Conservation (phyloP, 441 rosid genomes). For the Euphorbia celastroides region DNA sequence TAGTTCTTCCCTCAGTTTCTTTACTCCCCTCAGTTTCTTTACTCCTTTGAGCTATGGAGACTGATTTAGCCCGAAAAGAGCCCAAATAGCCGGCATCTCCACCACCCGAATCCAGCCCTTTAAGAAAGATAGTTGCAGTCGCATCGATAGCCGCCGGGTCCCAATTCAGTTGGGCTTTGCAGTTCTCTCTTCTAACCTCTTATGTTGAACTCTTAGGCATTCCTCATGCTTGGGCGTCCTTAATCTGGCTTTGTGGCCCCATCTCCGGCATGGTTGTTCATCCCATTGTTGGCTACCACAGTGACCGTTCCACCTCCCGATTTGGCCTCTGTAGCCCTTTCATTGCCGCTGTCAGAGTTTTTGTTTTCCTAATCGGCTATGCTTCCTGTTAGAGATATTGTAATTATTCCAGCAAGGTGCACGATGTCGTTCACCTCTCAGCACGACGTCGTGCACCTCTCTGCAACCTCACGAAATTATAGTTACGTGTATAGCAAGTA, state of each 20-base stretch:
- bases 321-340: slow-evolving; percentile 94
- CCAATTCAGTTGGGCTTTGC: slow-evolving; percentile 95
- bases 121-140: slow-evolving; percentile 47
- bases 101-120: slow-evolving; percentile 14
- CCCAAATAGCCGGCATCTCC: background rate
- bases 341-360: slow-evolving; percentile 54
- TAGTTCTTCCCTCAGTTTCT: too few relatives aligned
- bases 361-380: slow-evolving; percentile 78
- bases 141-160: slow-evolving; percentile 82
- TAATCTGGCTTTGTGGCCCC: slow-evolving; percentile 94
- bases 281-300: slow-evolving; percentile 85
- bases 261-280: slow-evolving; percentile 87
- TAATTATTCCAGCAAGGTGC: too few relatives aligned
- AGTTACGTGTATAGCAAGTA: too few relatives aligned
- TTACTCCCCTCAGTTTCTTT: too few relatives aligned
- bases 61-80: slow-evolving; percentile 1
- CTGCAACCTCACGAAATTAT: too few relatives aligned
- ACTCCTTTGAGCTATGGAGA: background rate
- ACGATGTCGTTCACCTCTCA: too few relatives aligned
- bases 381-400: too few relatives aligned
- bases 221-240: slow-evolving; percentile 82
- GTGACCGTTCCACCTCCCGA: slow-evolving; percentile 75
- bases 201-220: slow-evolving; percentile 87
- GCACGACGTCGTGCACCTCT: too few relatives aligned
- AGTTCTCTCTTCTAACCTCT: slow-evolving; percentile 83